Percentiles rank a stretch among this genome's conserved stretches.
Conservation (phyloP, 768 basidiomycete genomes). For the Pisolithus tinctorius region DNA sequence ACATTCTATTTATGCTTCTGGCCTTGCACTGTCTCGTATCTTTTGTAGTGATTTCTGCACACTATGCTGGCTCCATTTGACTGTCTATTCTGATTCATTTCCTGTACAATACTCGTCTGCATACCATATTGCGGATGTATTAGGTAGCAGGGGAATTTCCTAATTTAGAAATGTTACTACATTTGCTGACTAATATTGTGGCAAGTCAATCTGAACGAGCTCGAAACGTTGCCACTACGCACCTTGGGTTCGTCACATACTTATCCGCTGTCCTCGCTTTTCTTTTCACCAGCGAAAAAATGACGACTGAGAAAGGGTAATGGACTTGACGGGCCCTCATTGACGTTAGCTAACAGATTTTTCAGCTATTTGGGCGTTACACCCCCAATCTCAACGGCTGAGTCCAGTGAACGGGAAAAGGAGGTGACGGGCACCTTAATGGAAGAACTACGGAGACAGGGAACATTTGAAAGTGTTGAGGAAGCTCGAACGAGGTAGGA, state of each 20-base stretch:
- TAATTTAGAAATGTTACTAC: too few species aligned
- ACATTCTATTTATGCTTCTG: too few species aligned
- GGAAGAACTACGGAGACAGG: slow-evolving; percentile 82
- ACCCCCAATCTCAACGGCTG: slow-evolving; percentile 71
- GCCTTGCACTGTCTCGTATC: neutral
- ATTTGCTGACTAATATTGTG: too few species aligned
- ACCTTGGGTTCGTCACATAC: too few species aligned
- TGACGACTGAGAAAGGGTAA: slow-evolving; percentile 40
- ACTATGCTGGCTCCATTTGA: too few species aligned
- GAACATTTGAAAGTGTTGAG: slow-evolving; percentile 84
- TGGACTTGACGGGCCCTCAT: slow-evolving; percentile 5
- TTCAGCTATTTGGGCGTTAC: slow-evolving; percentile 75
- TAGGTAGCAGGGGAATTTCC: too few species aligned
- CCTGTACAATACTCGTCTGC: too few species aligned
- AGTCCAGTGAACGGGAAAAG: slow-evolving; percentile 73
- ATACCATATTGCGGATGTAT: too few species aligned
- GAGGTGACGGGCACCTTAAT: slow-evolving; percentile 81
- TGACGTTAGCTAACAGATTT: slow-evolving; percentile 10
- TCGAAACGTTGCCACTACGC: too few species aligned
- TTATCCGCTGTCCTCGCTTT: neutral
- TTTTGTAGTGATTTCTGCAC: too few species aligned
- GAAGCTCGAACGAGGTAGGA: slow-evolving; percentile 80
- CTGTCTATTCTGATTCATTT: too few species aligned
- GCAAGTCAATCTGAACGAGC: too few species aligned
- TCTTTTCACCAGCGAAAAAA: slow-evolving; percentile 12